These are phyloP conservation scores for Lactarius sp. DNA, from an alignment of 768 basidiomycete genomes.

Conservation along the genomic window DNA sequence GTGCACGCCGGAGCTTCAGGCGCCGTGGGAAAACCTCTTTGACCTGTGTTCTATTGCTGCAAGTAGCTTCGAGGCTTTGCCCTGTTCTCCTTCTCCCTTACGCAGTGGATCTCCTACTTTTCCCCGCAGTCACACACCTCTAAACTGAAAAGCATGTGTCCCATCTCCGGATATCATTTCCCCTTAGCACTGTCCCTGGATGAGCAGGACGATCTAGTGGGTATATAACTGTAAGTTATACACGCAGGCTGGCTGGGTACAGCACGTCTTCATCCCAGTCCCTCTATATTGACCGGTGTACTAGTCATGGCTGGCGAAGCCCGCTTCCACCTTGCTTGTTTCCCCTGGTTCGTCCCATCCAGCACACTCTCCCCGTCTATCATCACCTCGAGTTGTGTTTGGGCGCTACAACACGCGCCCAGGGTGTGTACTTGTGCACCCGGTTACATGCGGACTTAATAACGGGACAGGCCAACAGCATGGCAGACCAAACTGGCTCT, in stretches of 20 bases:
- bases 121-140: neutral
- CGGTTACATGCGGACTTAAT: conserved; percentile 10
- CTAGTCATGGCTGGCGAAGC: neutral
- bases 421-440: conserved; percentile 12
- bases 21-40: conserved; percentile 1
- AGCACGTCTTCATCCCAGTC: neutral
- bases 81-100: neutral
- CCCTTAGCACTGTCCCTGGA: neutral
- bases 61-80: neutral
- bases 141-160: neutral
- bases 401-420: conserved; percentile 11
- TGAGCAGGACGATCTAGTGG: neutral
- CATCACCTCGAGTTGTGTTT: neutral
- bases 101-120: neutral
- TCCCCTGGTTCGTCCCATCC: neutral
- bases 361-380: neutral
- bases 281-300: neutral
- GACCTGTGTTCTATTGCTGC: neutral
- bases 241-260: neutral
- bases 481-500: conserved; percentile 4
- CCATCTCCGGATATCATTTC: neutral
- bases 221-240: neutral
- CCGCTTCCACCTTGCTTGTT: neutral
- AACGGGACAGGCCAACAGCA: conserved; percentile 6
- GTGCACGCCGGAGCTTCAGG: neutral